Percentiles rank a stretch among this genome's conserved stretches.
Conservation (phyloP, 2,329 filamentous ascomycete species). For the Fusarium acutatum region DNA sequence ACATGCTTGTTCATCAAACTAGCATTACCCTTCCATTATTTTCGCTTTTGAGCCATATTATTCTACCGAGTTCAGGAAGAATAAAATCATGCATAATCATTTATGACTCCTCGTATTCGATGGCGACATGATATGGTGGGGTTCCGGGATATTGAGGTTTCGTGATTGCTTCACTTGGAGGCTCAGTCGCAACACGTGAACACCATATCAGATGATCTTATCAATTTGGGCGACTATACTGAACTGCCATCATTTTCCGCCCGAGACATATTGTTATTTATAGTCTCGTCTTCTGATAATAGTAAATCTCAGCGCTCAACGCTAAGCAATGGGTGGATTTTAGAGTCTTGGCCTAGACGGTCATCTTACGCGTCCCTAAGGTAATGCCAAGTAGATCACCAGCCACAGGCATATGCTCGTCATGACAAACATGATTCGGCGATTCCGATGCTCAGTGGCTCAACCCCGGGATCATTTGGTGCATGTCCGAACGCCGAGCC, state of each 20-base stretch:
- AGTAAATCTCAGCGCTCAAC: neutral
- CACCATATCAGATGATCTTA: neutral
- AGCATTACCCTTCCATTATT: neutral
- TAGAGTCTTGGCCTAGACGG: neutral
- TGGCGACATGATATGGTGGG: neutral
- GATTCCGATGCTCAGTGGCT: constrained; percentile 3
- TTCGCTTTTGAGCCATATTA: neutral
- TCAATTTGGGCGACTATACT: too few species aligned
- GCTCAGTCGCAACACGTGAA: neutral
- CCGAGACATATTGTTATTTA: neutral
- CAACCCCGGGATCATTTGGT: neutral
- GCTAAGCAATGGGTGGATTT: neutral
- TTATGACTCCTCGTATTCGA: neutral
- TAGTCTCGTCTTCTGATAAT: neutral
- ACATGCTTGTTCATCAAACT: too few species aligned
- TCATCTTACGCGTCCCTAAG: constrained; percentile 5
- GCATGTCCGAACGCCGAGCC: constrained; percentile 7
- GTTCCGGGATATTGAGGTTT: neutral
- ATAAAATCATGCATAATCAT: neutral
- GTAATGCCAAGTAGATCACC: constrained; percentile 23
- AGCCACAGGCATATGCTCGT: constrained; percentile 15
- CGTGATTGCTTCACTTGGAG: neutral
- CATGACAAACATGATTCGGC: constrained; percentile 4
- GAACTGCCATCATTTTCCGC: neutral
- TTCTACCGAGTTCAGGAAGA: neutral